These are phyloP conservation scores for Fusarium keratoplasticum DNA, from an alignment of 2,329 filamentous ascomycete genomes.

Conservation along the genomic window DNA sequence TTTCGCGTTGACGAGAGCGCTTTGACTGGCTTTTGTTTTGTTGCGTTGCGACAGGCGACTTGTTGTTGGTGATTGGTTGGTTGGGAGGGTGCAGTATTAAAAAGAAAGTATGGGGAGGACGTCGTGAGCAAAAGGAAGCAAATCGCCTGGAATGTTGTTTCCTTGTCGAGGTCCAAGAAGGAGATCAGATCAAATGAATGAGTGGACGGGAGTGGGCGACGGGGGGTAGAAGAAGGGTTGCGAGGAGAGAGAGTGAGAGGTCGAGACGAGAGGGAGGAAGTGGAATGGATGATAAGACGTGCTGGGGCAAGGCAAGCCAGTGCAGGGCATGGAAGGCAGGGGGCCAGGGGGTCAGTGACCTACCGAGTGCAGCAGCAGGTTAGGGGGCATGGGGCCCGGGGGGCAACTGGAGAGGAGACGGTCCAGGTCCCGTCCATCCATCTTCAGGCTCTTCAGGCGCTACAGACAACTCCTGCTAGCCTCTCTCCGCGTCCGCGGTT, in stretches of 20 bases:
- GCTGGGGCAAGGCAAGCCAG: constrained; percentile 4
- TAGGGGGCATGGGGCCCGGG: neutral
- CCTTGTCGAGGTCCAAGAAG: constrained; percentile 42
- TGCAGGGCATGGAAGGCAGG: neutral
- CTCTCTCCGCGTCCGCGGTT: neutral
- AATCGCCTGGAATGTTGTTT: constrained; percentile 44
- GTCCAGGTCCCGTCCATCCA: neutral
- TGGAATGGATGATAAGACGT: constrained; percentile 33
- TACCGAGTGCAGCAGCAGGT: constrained; percentile 10
- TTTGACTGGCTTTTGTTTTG: constrained; percentile 7
- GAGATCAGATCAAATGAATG: constrained; percentile 40
- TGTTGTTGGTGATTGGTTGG: constrained; percentile 6
- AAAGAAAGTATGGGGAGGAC: constrained; percentile 40
- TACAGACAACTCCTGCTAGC: neutral
- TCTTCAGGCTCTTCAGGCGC: neutral
- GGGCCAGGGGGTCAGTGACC: constrained; percentile 7
- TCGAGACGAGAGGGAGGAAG: constrained; percentile 27
- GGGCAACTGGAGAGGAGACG: neutral
- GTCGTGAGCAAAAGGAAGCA: constrained; percentile 34
- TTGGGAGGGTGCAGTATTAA: constrained; percentile 21
- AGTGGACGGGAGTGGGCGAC: constrained; percentile 39
- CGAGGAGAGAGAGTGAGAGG: constrained; percentile 19
- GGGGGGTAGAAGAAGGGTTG: constrained; percentile 41
- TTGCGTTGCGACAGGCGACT: constrained; percentile 7
- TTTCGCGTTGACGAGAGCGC: neutral